Base-by-base conservation (phyloP, 176 grass and related monocot genomes). In the Lolium rigidum region DNA sequence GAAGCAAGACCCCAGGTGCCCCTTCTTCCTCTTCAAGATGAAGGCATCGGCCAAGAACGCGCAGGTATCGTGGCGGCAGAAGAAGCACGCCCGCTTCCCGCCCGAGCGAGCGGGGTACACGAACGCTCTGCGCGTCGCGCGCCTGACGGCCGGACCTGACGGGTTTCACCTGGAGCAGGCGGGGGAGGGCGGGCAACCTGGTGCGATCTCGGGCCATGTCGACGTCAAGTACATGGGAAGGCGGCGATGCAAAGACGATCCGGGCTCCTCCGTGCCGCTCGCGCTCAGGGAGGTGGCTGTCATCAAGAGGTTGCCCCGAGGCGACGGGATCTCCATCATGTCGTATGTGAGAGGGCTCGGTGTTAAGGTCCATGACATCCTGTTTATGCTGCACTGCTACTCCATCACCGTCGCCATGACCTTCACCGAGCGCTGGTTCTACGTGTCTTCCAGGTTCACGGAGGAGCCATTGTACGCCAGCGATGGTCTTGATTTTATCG, bases 21-120 rank as follows among this genome's bases (percentile, higher is more conserved):
- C 77, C 13, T 80, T 81, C 61, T 20, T 66, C 7, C 46, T 20
- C 41, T 66, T 81, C 79, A 66, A 10, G 79, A n/a, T 81, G 25
- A 50, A 67, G 44, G 79, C 60, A 4, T 81, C 79, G 0, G 62
- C 46, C 7, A 49, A 52, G 44, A 65, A 18, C 5, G 78, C 9
- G 2, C 60, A 66, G 5, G 22, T 66, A 2, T 66, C 24, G 24
- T 81, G 79, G 61, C 41, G 41, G 41, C 41, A 43, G 41, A 43
- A 43, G 41, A 43, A 7, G 7, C 7, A 7, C 41, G 41, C 41
- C 41, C 41, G 41, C 41, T 43, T 43, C 41, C 4, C 4, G 4
- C 41, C 41, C 6, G 41, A 43, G 41, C 41, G 41, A 43, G 41
- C 41, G 41, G 41, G 41, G 41, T 43, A 43, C 41, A 43, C 41